These are phyloP conservation scores for Tolypocladium amazonense DNA, from an alignment of 2,329 filamentous ascomycete genomes.

Conservation along the genomic window DNA sequence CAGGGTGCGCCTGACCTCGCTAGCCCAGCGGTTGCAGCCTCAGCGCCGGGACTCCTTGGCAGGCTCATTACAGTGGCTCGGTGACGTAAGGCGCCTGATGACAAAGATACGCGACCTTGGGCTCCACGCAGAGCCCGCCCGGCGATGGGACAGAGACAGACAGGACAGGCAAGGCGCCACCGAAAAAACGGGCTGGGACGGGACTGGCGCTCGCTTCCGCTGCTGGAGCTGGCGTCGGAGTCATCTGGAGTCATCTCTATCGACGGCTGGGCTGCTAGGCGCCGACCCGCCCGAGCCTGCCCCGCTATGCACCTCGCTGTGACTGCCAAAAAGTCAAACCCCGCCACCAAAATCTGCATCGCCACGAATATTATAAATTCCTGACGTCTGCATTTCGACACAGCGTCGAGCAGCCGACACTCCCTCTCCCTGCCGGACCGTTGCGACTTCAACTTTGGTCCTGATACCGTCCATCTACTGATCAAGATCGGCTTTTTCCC, in stretches of 20 bases:
- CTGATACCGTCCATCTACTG: not conserved
- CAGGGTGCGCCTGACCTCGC: not conserved
- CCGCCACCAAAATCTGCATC: constrained; percentile 16
- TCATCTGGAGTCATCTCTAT: not conserved
- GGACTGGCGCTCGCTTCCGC: not conserved
- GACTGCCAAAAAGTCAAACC: constrained; percentile 4
- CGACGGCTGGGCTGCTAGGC: not conserved
- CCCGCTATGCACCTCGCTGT: not conserved
- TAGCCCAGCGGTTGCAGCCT: not conserved
- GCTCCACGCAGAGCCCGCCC: not conserved
- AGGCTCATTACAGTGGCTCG: not conserved
- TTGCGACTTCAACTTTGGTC: not conserved
- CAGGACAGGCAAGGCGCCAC: not conserved
- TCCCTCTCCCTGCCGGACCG: not conserved
- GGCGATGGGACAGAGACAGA: not conserved
- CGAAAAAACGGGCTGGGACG: not conserved
- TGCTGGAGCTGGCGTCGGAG: not conserved
- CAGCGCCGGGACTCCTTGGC: not conserved
- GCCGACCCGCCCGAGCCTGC: not conserved
- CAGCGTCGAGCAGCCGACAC: not conserved
- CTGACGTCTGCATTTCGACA: not conserved
- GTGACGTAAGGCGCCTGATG: constrained; percentile 1
- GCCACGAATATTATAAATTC: constrained; percentile 13
- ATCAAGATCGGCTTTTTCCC: not conserved
- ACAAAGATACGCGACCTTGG: not conserved